Percentiles rank a stretch among this genome's conserved stretches.
phyloP scores from a whole-genome alignment of 176 grass and related monocot species.

The Oryza glumipatula region DNA sequence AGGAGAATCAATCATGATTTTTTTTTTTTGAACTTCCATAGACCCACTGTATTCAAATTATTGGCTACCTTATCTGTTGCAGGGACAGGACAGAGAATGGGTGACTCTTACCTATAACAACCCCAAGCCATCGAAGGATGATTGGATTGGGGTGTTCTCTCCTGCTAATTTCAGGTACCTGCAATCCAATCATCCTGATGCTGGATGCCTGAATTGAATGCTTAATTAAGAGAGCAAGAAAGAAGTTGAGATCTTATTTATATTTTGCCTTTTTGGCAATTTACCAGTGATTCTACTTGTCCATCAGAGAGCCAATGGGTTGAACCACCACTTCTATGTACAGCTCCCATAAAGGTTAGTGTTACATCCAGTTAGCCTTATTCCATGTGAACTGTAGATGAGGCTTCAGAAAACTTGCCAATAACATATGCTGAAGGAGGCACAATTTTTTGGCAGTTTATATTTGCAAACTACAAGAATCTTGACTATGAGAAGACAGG shows the following conservation, averaged over 20 bases:
- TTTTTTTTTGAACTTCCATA: neutral
- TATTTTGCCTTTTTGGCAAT: conserved; percentile 5
- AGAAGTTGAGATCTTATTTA: neutral
- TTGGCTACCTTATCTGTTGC: conserved; percentile 13
- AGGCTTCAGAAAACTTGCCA: neutral
- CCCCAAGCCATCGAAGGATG: conserved; percentile 66
- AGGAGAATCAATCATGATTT: neutral
- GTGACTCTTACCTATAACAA: conserved; percentile 65
- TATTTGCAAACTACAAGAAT: conserved; percentile 77
- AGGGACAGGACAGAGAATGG: conserved; percentile 82
- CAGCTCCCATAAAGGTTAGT: conserved; percentile 86
- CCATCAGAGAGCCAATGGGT: conserved; percentile 61
- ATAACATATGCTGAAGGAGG: conserved; percentile 22
- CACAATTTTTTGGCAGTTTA: conserved; percentile 59
- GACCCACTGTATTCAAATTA: neutral
- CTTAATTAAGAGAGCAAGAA: neutral
- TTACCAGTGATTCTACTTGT: conserved; percentile 68
- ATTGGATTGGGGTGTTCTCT: conserved; percentile 97
- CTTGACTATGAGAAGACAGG: conserved; percentile 56
- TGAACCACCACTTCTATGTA: conserved; percentile 77
- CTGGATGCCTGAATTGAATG: neutral
- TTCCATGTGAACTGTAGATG: neutral
- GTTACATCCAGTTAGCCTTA: neutral
- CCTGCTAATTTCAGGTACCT: conserved; percentile 85
- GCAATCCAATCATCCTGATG: too few relatives aligned